Conservation (phyloP, 331 rosid species). For the Quercus lobata region DNA sequence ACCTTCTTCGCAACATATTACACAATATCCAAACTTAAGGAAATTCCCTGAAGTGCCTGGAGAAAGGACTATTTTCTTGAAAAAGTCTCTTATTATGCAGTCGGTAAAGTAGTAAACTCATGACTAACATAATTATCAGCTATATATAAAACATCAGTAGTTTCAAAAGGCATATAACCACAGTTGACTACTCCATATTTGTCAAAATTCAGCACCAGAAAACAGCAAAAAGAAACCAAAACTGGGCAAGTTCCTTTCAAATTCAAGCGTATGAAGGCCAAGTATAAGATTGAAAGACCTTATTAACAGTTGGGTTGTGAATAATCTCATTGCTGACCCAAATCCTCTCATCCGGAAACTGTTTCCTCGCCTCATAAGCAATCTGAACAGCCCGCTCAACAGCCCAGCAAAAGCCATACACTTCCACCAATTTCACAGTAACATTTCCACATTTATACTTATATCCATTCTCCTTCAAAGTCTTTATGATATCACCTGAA, state of each 20-base stretch:
- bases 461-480: constrained; percentile 65
- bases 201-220: neutral
- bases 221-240: neutral
- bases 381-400: constrained; percentile 97
- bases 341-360: constrained; percentile 72
- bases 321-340: constrained; percentile 96
- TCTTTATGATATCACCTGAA: constrained; percentile 86
- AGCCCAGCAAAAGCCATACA: constrained; percentile 98
- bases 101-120: neutral
- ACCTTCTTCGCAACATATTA: neutral
- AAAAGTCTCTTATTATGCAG: neutral
- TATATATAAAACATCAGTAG: neutral
- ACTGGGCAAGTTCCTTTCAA: neutral
- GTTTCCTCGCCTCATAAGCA: constrained; percentile 96
- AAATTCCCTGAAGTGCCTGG: neutral
- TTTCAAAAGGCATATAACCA: neutral
- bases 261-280: neutral
- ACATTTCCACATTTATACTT: constrained; percentile 91
- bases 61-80: neutral
- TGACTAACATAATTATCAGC: neutral
- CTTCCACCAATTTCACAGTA: constrained; percentile 83
- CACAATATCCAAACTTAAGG: neutral
- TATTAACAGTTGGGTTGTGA: constrained; percentile 91
- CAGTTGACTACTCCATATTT: neutral
- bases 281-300: constrained; percentile 35